Evolutionary conservation across 768 basidiomycete genomes (phyloP), one percentile per base, ranked within the genome.

Genomic region (Phanerochaete sordida): DNA sequence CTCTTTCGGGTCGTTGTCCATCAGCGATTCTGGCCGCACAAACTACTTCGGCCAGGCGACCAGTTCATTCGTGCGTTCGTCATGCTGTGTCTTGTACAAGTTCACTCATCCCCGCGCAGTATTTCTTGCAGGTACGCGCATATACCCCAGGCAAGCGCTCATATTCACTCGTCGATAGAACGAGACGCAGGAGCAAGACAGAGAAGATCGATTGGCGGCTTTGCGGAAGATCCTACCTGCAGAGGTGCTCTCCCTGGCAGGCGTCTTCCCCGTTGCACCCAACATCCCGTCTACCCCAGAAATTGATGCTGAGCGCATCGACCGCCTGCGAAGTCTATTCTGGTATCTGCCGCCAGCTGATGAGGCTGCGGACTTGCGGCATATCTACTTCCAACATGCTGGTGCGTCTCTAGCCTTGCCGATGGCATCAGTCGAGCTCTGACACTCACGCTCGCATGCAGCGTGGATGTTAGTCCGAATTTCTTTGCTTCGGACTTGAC

Each of bases 41-140:
- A 91, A 87, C 67, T 91, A 88, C 67, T 90, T 81, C 64, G 89
- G 90, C 12, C 85, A 86, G 31, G 88, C 80, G 24, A 90, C 90
- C 23, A 90, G 85, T 63, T 91, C 90, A 13, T 90, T 84, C 84
- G 90, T 90, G 67, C 62, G 84, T 71, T 46, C 51, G 37, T 52
- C 13, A 56, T 46, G 45, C 30, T 59, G 65, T 47, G 49, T 51
- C 26, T 7, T 5, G 26, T 21, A 43, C 21, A 26, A 15, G 23
- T 26, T 54, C 6, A 54, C 47, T 48, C 53, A 51, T 57, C 56
- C 62, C 39, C 30, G 11, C 57, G 19, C 60, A 91, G 90, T 85
- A 88, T 65, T 91, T 90, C 72, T 76, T 90, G 43, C 86, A 90
- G 80, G 90, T 87, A 68, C 68, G 77, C 66, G 35, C 6, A 44